phyloP scores from a whole-genome alignment of 345 rosid genomes.

The Sapria himalayana region DNA sequence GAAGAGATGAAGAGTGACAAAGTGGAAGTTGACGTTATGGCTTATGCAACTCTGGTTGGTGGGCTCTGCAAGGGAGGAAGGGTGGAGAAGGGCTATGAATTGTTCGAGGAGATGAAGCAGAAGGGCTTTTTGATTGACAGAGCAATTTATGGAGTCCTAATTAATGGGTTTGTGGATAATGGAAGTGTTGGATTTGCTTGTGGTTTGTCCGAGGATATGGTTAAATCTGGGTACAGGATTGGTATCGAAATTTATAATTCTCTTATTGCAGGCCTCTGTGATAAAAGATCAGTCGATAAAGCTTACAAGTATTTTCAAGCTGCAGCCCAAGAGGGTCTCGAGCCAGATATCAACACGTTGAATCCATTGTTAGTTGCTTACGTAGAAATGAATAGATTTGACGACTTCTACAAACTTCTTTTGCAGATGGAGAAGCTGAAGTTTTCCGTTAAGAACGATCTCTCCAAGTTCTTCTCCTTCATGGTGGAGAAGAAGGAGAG shows the following conservation, averaged over 20 bases:
- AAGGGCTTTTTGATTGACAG: conserved; percentile 54
- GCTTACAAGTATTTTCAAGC: conserved; percentile 48
- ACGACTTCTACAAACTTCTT: conserved; percentile 31
- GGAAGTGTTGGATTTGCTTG: conserved; percentile 49
- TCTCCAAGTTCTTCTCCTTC: conserved; percentile 33
- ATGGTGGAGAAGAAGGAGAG: conserved; percentile 30
- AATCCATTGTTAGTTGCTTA: conserved; percentile 53
- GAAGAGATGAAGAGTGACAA: conserved; percentile 55
- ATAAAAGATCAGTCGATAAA: conserved; percentile 36
- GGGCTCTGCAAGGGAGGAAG: conserved; percentile 52
- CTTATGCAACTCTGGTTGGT: conserved; percentile 39
- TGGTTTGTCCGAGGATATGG: conserved; percentile 59
- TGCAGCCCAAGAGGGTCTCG: conserved; percentile 40
- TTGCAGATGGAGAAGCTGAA: conserved; percentile 31
- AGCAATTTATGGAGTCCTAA: conserved; percentile 34
- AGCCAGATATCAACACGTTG: conserved; percentile 41
- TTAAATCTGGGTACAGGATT: conserved; percentile 66
- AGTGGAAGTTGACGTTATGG: conserved; percentile 70
- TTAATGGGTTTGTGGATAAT: conserved; percentile 46
- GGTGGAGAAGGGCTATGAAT: conserved; percentile 32
- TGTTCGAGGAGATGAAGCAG: conserved; percentile 62
- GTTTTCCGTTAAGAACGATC: conserved; percentile 33
- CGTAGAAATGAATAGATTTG: conserved; percentile 32
- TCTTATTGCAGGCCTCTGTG: conserved; percentile 57
- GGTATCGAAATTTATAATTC: conserved; percentile 69